phyloP scores from a whole-genome alignment of 192 early-diverging fungal genomes.

The Coemansia sp. region DNA sequence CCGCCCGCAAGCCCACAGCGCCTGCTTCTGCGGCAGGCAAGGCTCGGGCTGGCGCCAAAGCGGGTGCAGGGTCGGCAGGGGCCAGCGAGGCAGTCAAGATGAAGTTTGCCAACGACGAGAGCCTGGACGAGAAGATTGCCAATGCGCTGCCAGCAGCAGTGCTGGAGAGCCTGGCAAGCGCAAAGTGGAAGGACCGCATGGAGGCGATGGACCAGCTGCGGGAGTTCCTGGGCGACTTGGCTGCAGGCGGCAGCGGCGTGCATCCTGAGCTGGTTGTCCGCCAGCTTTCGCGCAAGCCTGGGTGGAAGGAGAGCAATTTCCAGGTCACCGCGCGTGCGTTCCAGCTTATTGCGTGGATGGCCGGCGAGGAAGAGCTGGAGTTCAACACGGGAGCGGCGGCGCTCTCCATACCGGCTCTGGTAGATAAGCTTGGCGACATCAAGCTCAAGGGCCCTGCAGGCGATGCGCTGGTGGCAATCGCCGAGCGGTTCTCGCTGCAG shows the following conservation, averaged over 20 bases:
- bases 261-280: slow-evolving; percentile 76
- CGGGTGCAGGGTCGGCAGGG: slow-evolving; percentile 8
- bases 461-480: slow-evolving; percentile 74
- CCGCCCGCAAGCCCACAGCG: slow-evolving; percentile 39
- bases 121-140: slow-evolving; percentile 60
- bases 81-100: slow-evolving; percentile 68
- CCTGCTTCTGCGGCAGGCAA: slow-evolving; percentile 20
- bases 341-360: slow-evolving; percentile 70
- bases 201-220: slow-evolving; percentile 80
- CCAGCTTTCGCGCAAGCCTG: slow-evolving; percentile 77
- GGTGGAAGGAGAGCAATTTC: slow-evolving; percentile 98
- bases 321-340: slow-evolving; percentile 80
- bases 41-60: slow-evolving; percentile 24
- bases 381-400: slow-evolving; percentile 75
- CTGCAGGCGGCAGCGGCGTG: slow-evolving; percentile 58
- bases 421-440: slow-evolving; percentile 93
- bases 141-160: slow-evolving; percentile 62
- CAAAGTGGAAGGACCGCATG: slow-evolving; percentile 87
- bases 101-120: slow-evolving; percentile 64
- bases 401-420: slow-evolving; percentile 68
- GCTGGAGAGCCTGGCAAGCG: slow-evolving; percentile 61
- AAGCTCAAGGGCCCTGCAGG: slow-evolving; percentile 87
- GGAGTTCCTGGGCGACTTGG: slow-evolving; percentile 60
- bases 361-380: slow-evolving; percentile 54
- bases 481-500: slow-evolving; percentile 73